Conservation (phyloP, 257 asterid species). For the Solanum tacnaense region DNA sequence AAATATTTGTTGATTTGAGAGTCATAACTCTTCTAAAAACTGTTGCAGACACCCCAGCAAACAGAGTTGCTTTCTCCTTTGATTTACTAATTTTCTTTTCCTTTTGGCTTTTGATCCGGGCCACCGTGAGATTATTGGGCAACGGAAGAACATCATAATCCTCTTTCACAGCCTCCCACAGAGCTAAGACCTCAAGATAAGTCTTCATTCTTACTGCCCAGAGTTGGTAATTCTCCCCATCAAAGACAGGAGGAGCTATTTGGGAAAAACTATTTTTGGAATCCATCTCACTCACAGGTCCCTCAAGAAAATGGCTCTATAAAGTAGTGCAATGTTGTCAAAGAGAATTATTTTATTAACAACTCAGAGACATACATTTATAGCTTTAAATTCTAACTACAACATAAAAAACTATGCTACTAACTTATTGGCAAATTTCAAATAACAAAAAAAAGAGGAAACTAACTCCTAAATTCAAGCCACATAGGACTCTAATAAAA, state of each 20-base stretch:
- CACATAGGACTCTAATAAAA: background rate
- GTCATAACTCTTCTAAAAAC: background rate
- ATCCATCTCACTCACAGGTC: background rate
- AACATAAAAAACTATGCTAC: background rate
- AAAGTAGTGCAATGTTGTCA: background rate
- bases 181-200: background rate
- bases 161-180: background rate
- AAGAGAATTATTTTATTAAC: background rate
- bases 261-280: background rate
- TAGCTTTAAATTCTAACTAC: background rate
- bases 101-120: background rate
- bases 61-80: background rate
- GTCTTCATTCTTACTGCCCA: background rate
- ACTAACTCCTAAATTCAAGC: background rate
- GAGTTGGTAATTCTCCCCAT: background rate
- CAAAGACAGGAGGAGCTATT: background rate
- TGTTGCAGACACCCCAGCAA: background rate
- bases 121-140: background rate
- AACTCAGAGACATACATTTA: background rate
- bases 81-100: background rate
- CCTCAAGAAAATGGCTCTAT: background rate
- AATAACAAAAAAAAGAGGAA: background rate
- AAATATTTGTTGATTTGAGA: background rate
- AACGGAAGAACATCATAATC: background rate
- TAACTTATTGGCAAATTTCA: background rate